Conservation (phyloP, 352 stramenopile genomes). For the Pythium aphanidermatum region DNA sequence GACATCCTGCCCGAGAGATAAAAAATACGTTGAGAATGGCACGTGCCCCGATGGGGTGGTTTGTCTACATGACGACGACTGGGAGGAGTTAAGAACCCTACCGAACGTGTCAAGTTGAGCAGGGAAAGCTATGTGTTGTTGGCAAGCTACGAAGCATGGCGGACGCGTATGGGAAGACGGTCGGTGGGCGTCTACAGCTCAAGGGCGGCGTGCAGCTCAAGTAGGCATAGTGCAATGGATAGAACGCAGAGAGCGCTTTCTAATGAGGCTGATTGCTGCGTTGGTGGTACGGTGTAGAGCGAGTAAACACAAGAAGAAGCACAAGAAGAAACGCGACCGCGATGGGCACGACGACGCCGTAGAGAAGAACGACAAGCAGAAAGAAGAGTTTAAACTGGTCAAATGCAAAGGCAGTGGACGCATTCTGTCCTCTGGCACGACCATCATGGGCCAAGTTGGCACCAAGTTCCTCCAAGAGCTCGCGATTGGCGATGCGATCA, state of each 20-base stretch:
- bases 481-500: conserved; percentile 71
- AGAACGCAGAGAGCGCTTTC: no score
- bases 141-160: no score
- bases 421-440: conserved; percentile 83
- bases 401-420: conserved; percentile 72
- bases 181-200: conserved; percentile 75
- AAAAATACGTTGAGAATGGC: neutral
- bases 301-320: conserved; percentile 45
- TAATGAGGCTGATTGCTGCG: neutral
- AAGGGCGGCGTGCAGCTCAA: conserved; percentile 84
- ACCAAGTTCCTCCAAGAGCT: conserved; percentile 84
- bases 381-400: conserved; percentile 59
- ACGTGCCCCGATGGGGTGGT: conserved; percentile 13
- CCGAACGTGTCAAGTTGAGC: conserved; percentile 10
- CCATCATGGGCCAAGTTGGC: conserved; percentile 78
- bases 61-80: neutral
- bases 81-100: conserved; percentile 13
- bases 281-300: conserved; percentile 8
- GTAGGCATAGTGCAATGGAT: conserved; percentile 36
- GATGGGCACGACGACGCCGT: conserved; percentile 15
- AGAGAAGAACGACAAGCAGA: conserved; percentile 24
- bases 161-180: conserved; percentile 53
- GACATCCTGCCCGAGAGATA: conserved; percentile 4
- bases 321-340: conserved; percentile 47
- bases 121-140: no score